Evolutionary conservation across 2,329 filamentous ascomycete genomes (phyloP).

Genomic region (Aspergillus novoparasiticus): DNA sequence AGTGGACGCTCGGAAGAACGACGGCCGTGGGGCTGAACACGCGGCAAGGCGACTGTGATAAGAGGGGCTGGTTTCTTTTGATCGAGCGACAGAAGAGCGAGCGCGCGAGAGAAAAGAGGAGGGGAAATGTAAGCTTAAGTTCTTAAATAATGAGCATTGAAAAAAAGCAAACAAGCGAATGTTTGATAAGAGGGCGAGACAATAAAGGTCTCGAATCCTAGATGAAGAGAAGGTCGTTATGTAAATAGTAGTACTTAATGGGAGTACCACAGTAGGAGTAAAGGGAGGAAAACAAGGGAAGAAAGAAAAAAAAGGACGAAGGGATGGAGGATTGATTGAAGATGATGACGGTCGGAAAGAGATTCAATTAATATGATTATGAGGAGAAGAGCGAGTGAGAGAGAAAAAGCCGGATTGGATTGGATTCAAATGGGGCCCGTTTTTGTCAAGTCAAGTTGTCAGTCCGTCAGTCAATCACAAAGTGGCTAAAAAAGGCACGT

Average conservation of each 20-base stretch:
- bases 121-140: neutral
- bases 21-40: conserved; percentile 3
- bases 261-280: neutral
- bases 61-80: neutral
- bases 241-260: neutral
- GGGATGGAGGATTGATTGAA: neutral
- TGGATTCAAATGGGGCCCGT: conserved; percentile 9
- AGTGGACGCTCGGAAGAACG: neutral
- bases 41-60: conserved; percentile 1
- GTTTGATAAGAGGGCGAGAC: neutral
- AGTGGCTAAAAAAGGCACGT: conserved; percentile 1
- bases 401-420: neutral
- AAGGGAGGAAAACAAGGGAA: conserved; percentile 5
- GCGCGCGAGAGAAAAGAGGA: neutral
- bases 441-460: conserved; percentile 15
- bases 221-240: neutral
- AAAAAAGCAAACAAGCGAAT: conserved; percentile 13
- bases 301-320: neutral
- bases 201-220: neutral
- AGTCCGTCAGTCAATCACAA: conserved; percentile 5
- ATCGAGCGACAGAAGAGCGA: neutral
- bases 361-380: neutral
- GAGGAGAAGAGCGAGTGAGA: neutral
- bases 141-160: conserved; percentile 1
- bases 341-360: neutral